A percentile compares a stretch with the other conserved stretches of the same genome.
Evolutionary conservation across 2,329 filamentous ascomycete genomes (phyloP).

Genomic region (Penicillium sp.): DNA sequence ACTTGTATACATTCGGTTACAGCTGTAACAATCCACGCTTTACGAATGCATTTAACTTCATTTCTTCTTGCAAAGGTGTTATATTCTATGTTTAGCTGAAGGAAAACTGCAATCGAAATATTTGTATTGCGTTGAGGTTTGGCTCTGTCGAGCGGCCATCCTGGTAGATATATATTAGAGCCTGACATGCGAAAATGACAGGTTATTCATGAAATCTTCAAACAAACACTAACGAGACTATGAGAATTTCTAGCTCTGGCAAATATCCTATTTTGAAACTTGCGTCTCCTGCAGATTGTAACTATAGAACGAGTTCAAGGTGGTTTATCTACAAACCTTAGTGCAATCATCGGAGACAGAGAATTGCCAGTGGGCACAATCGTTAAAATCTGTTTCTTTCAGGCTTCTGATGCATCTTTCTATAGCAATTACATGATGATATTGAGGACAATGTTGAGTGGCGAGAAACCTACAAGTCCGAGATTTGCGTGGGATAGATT

Average conservation of each 20-base stretch:
- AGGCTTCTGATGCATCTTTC: neutral
- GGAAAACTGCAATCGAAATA: neutral
- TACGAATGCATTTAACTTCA: too few species aligned
- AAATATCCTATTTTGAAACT: too few species aligned
- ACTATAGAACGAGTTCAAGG: neutral
- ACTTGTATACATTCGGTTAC: neutral
- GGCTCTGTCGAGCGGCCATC: neutral
- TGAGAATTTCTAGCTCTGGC: neutral
- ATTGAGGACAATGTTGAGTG: neutral
- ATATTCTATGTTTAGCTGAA: neutral
- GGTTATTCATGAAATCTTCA: too few species aligned
- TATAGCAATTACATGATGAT: neutral
- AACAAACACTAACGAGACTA: neutral
- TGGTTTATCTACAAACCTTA: neutral
- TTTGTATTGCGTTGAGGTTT: neutral
- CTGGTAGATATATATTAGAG: neutral
- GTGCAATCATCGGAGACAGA: constrained; percentile 16
- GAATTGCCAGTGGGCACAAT: constrained; percentile 22
- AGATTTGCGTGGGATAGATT: constrained; percentile 4
- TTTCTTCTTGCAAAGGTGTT: neutral
- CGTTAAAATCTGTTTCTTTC: neutral
- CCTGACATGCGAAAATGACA: neutral
- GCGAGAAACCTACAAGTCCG: neutral
- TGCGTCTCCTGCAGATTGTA: too few species aligned
- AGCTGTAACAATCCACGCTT: neutral